Conservation (phyloP, 805 yeast genomes). For the Teunomyces barrocoloradensis region DNA sequence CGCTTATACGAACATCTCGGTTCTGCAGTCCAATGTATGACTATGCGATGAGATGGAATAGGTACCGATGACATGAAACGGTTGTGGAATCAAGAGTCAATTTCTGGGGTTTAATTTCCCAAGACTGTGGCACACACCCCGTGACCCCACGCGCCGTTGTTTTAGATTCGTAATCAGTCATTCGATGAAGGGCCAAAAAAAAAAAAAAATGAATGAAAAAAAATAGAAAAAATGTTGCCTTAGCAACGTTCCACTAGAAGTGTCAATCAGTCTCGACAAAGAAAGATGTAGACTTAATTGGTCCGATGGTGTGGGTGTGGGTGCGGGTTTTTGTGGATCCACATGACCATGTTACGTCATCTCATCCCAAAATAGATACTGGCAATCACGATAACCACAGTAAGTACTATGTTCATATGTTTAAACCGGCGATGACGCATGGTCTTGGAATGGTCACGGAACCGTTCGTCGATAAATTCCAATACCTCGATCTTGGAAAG, state of each 20-base stretch:
- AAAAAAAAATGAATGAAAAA: background rate
- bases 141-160: background rate
- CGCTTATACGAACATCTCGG: no score
- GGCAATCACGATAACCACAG: conserved; percentile 16
- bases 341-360: background rate
- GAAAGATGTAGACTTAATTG: background rate
- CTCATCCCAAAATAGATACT: conserved; percentile 14
- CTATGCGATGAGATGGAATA: background rate
- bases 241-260: background rate
- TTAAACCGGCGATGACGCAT: conserved; percentile 27
- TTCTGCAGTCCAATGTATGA: background rate
- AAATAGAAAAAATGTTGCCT: background rate
- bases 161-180: background rate
- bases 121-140: background rate
- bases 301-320: background rate
- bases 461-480: conserved; percentile 28
- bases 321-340: background rate
- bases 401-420: conserved; percentile 22
- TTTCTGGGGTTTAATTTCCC: background rate
- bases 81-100: background rate
- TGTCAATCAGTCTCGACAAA: background rate
- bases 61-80: background rate
- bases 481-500: conserved; percentile 28
- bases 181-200: background rate
- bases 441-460: conserved; percentile 24